Percentiles rank a stretch among this genome's conserved stretches.
phyloP scores from a whole-genome alignment of 2,329 filamentous ascomycete genomes.

The Tolypocladium tundrense region DNA sequence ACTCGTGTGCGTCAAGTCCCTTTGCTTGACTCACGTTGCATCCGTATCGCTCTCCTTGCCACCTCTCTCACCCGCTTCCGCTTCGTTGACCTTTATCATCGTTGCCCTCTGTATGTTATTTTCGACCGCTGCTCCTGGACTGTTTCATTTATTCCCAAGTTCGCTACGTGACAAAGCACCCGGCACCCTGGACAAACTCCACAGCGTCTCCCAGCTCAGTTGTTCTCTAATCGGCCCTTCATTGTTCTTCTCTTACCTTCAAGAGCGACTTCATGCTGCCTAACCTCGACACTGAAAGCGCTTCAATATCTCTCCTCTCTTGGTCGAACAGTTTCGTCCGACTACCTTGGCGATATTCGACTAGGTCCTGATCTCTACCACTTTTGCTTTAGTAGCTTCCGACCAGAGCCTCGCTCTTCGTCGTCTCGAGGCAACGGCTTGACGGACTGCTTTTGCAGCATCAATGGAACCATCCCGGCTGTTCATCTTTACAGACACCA shows the following conservation, averaged over 20 bases:
- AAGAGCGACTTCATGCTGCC: no score
- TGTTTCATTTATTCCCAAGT: no score
- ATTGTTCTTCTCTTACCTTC: neutral
- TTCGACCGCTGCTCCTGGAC: neutral
- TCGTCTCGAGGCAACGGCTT: neutral
- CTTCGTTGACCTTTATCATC: neutral
- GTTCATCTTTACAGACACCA: neutral
- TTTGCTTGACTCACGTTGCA: neutral
- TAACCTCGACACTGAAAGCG: neutral
- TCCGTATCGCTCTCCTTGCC: neutral
- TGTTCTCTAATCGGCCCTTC: neutral
- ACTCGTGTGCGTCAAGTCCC: neutral
- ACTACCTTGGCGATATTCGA: neutral
- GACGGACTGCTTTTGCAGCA: neutral
- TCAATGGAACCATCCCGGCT: neutral
- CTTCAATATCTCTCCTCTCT: neutral
- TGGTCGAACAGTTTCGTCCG: neutral
- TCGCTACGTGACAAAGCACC: neutral
- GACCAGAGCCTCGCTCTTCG: neutral
- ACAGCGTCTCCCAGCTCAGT: neutral
- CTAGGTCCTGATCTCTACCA: neutral
- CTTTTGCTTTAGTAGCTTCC: neutral
- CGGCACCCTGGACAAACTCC: neutral
- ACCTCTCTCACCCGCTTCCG: neutral
- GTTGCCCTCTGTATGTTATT: neutral